phyloP scores from a whole-genome alignment of 495 filamentous ascomycete genomes.

The Neohortaea acidophila region DNA sequence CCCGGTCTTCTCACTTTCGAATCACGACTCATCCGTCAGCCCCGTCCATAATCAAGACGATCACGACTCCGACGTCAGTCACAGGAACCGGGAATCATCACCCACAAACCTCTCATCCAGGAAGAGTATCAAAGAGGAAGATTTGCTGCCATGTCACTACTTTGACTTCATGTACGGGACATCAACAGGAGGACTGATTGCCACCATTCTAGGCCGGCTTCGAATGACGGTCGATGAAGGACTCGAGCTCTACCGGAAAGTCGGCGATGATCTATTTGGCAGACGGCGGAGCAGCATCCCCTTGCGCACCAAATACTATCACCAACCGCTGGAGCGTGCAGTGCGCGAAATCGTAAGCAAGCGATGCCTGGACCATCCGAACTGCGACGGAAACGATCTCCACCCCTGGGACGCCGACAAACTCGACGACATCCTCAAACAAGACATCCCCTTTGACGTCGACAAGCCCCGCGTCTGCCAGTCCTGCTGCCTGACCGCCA shows the following conservation, averaged over 20 bases:
- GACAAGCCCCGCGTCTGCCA: constrained; percentile 16
- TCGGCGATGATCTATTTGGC: constrained; percentile 34
- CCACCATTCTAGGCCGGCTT: constrained; percentile 39
- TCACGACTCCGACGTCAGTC: neutral
- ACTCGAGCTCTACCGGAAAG: constrained; percentile 32
- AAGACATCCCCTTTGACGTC: constrained; percentile 8
- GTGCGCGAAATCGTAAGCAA: constrained; percentile 27
- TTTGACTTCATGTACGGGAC: constrained; percentile 37
- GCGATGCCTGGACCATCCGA: constrained; percentile 23
- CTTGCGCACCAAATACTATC: constrained; percentile 30
- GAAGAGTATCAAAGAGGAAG: constrained; percentile 20
- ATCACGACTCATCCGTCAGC: neutral
- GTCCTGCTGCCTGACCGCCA: constrained; percentile 28
- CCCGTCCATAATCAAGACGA: neutral
- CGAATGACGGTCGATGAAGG: constrained; percentile 39
- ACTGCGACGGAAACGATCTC: constrained; percentile 25
- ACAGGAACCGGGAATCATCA: neutral
- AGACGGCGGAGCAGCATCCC: constrained; percentile 23
- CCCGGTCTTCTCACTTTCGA: neutral
- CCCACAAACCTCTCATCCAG: neutral
- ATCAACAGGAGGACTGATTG: constrained; percentile 34
- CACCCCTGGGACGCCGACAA: constrained; percentile 25
- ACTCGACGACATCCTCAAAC: constrained; percentile 3
- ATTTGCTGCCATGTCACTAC: constrained; percentile 32
- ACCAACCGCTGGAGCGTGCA: constrained; percentile 29